phyloP scores from a whole-genome alignment of 768 basidiomycete species.

The Rhodosporidiobolus odoratus region DNA sequence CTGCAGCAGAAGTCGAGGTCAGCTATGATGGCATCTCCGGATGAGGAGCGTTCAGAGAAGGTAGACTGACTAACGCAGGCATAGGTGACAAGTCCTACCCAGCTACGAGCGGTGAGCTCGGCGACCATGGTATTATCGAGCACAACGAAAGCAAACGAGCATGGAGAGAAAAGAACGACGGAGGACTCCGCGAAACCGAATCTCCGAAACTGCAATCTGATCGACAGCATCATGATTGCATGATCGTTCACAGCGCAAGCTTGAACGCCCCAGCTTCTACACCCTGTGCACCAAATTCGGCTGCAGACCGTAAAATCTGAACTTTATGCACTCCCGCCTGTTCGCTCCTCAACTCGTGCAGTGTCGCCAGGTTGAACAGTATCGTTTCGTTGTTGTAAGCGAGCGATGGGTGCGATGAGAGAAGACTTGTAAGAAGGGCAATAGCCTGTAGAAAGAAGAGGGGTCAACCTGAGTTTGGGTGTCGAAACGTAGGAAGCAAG shows the following conservation, averaged over 20 bases:
- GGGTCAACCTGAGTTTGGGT: rapidly evolving
- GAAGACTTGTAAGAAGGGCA: background rate
- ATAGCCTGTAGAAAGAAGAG: background rate
- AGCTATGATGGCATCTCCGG: background rate
- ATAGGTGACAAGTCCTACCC: conserved; percentile 9
- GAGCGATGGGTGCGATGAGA: background rate
- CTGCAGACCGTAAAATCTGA: background rate
- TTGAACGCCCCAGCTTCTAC: background rate
- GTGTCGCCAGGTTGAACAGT: conserved; percentile 23
- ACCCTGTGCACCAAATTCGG: background rate
- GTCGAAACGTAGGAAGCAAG: background rate
- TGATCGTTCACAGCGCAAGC: conserved; percentile 9
- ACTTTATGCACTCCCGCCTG: background rate
- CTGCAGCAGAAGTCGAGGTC: background rate
- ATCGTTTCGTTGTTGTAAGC: background rate
- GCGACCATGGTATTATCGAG: background rate
- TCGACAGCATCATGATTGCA: too few species aligned
- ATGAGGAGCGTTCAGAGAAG: background rate
- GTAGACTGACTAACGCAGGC: conserved; percentile 7
- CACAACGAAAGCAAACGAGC: background rate
- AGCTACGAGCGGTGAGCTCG: background rate
- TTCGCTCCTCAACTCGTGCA: conserved; percentile 13
- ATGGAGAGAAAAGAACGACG: background rate
- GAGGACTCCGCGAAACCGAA: background rate
- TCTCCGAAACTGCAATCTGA: too few species aligned